Evolutionary conservation across 495 filamentous ascomycete genomes (phyloP).

Genomic region (Aspergillus mulundensis): DNA sequence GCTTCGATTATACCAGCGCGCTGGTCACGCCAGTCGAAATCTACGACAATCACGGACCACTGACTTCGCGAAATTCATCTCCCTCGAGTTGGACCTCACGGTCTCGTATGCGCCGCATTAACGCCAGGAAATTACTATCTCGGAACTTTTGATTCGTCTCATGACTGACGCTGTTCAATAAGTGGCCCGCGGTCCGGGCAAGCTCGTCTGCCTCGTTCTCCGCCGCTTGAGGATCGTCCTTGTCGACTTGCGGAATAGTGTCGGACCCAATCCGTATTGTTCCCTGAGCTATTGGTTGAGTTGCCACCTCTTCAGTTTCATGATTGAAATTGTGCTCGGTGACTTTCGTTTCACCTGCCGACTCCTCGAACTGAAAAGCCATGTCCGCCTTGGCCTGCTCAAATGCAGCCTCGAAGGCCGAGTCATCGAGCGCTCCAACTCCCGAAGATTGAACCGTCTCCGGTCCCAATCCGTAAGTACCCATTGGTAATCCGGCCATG

Average conservation of each 20-base stretch:
- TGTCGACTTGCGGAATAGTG: constrained; percentile 32
- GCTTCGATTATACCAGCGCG: constrained; percentile 35
- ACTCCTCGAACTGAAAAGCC: constrained; percentile 25
- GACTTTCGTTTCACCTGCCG: constrained; percentile 14
- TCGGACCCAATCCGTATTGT: constrained; percentile 51
- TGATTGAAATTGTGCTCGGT: background rate
- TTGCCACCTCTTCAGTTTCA: constrained; percentile 1
- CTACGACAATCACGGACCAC: constrained; percentile 41
- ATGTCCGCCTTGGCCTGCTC: constrained; percentile 44
- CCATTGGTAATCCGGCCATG: constrained; percentile 23
- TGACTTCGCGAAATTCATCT: constrained; percentile 53
- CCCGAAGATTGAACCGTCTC: constrained; percentile 18
- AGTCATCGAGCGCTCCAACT: constrained; percentile 50
- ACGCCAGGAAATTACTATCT: constrained; percentile 68
- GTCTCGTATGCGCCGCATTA: constrained; percentile 66
- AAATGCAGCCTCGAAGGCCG: constrained; percentile 62
- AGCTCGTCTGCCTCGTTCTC: constrained; percentile 59
- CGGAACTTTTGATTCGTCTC: constrained; percentile 70
- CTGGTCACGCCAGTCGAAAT: constrained; percentile 38
- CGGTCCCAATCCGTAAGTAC: constrained; percentile 26
- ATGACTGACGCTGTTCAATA: constrained; percentile 65
- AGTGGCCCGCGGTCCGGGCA: constrained; percentile 63
- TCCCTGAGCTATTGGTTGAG: constrained; percentile 10
- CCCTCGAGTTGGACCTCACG: constrained; percentile 51
- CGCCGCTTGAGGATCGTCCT: constrained; percentile 23